Conservation (phyloP, 2,329 filamentous ascomycete species). For the Alternaria sp. region DNA sequence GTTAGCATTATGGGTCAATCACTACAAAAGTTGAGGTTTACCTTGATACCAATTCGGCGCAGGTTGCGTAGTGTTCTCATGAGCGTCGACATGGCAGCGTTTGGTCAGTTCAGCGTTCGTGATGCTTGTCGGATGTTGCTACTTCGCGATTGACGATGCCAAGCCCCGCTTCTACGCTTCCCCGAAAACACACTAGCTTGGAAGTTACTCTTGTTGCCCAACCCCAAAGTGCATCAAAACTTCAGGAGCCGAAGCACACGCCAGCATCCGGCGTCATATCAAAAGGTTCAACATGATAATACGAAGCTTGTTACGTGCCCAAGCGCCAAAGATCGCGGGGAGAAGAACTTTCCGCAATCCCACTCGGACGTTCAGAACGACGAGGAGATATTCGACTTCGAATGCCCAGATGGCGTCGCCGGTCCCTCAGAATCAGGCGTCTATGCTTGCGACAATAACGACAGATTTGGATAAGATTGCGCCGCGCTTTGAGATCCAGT, state of each 20-base stretch:
- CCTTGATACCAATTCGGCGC: slow-evolving; percentile 88
- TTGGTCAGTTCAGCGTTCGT: slow-evolving; percentile 26
- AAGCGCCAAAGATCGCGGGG: slow-evolving; percentile 31
- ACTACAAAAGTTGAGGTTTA: slow-evolving; percentile 52
- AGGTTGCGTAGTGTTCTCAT: slow-evolving; percentile 85
- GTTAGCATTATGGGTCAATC: slow-evolving; percentile 41
- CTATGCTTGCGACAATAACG: slow-evolving; percentile 67
- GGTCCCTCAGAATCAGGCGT: slow-evolving; percentile 58
- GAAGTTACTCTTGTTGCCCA: slow-evolving; percentile 18
- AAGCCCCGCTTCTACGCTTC: slow-evolving; percentile 25
- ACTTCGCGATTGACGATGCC: slow-evolving; percentile 36
- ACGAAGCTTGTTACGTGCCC: slow-evolving; percentile 40
- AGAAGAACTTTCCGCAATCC: slow-evolving; percentile 29
- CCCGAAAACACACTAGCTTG: slow-evolving; percentile 17
- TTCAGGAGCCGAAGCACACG: slow-evolving; percentile 28
- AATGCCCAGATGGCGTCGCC: slow-evolving; percentile 40
- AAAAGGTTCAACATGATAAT: slow-evolving; percentile 43
- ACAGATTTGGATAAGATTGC: slow-evolving; percentile 86
- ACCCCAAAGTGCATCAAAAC: slow-evolving; percentile 36
- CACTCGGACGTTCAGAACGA: slow-evolving; percentile 26
- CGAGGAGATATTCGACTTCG: slow-evolving; percentile 48
- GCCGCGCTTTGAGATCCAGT: slow-evolving; percentile 86
- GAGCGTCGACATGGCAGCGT: slow-evolving; percentile 84
- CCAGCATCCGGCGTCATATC: slow-evolving; percentile 4
- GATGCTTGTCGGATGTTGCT: slow-evolving; percentile 25